Base-by-base conservation (phyloP, 208 protist species). In the Trypanosoma conorhini region DNA sequence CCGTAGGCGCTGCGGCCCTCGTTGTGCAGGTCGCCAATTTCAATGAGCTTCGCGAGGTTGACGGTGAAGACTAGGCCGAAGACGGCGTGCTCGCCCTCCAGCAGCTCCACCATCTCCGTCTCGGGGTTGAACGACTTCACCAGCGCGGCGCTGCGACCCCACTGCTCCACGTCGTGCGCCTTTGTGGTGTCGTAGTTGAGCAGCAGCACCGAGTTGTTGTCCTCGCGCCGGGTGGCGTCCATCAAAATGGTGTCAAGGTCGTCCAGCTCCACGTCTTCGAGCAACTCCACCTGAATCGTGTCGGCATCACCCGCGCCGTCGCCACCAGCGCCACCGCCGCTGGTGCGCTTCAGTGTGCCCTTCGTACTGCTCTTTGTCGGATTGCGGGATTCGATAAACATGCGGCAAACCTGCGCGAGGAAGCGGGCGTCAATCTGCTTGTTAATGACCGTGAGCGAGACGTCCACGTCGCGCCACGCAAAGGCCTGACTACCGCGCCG, bases 361-460 rank as follows among this genome's bases (percentile, higher is more conserved):
- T n/a, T n/a, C n/a, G 55, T 62, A 17, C 40, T 51, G 30, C 63
- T 46, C 59, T 54, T 63, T 58, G 31, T 44, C 38, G 54, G 46
- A 35, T 68, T 79, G 51, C 87, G 85, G 9, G 84, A 91, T 61
- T 91, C 87, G n/a, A 95, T 68, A 68, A 95, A 95, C 70, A 86
- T 89, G 55, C 78, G 71, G 67, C 82, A 91, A 26, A 91, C 86
- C 72, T 92, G 84, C 31, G 82, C 87, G 74, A 95, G 88, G 46
- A 93, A 92, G 26, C 67, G 72, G 40, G 86, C 86, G 62, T 92
- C 87, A 63, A 95, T 92, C 35, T 86, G 79, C 62, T 87, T 91
- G 81, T 92, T 95, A 76, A 95, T 92, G 38, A 95, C 83, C 28
- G 87, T 86, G 35, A 95, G 81, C n/a, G 87, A 92, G 21, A 95